Base-by-base conservation (phyloP, 1,284 basidiomycete genomes). In the Ganoderma meredithae region DNA sequence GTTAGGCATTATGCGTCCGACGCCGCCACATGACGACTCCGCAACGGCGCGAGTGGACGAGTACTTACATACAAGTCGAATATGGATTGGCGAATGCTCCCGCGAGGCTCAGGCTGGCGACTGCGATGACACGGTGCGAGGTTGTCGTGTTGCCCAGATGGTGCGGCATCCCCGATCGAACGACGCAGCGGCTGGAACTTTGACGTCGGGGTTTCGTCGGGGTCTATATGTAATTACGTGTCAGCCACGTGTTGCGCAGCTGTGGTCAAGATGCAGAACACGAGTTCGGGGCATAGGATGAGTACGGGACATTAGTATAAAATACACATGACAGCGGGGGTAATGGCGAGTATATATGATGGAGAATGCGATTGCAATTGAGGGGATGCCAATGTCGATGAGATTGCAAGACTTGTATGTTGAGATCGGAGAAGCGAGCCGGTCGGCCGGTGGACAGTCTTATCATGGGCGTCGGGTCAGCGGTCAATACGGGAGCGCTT, bases 401-500 rank as follows among this genome's bases (percentile, higher is more conserved):
- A 31, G 27, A 55, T 40, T 59, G 40, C 58, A 39, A 60, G 36
- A 25, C 39, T n/a, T 39, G 39, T 41, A 40, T 27, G 13, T 25
- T 7, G 58, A 40, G 36, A 58, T 58, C 22, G 15, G 58, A 40
- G 58, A 25, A 58, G 55, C 55, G 55, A 22, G 33, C 33, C 58
- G 36, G 58, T 22, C 58, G 58, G 39, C 27, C 31, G 33, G 19
- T 59, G 17, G 56, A 22, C 22, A 39, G 41, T 40, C 10, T 55
- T 55, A 33, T 55, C 52, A 12, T 55, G 52, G 25, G 52, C 52
- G 22, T 36, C 8, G 44, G 19, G 47, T n/a, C 47, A 49, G 12
- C 41, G 39, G 61, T 40, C 39, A 68, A 36, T 68, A 68, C 7
- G 67, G 63, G 59, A 72, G 71, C 64, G 75, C 77, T 67, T 88